Percentiles rank a stretch among this genome's conserved stretches.
Conservation (phyloP, 2,329 filamentous ascomycete species). For the Stemphylium vesicarium region DNA sequence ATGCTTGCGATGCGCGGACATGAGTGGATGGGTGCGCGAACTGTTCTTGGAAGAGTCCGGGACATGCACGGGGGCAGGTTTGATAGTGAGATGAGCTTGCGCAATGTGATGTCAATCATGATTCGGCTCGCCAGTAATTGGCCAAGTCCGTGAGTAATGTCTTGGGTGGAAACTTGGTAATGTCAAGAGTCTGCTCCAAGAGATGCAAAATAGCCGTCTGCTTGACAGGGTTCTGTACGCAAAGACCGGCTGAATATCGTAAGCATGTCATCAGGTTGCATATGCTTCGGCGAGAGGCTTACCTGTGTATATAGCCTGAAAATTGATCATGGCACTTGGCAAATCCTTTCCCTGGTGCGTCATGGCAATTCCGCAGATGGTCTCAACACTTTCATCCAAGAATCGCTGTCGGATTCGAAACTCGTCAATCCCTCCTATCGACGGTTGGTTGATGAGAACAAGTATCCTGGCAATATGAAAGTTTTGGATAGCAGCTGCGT, state of each 20-base stretch:
- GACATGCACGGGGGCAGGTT: too few species aligned
- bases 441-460: constrained; percentile 60
- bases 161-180: constrained; percentile 40
- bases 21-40: too few species aligned
- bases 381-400: constrained; percentile 57
- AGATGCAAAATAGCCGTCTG: constrained; percentile 34
- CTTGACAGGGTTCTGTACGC: constrained; percentile 37
- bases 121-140: constrained; percentile 36
- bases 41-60: too few species aligned
- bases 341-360: constrained; percentile 41
- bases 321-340: constrained; percentile 36
- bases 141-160: constrained; percentile 36
- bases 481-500: constrained; percentile 58
- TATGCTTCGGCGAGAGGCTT: constrained; percentile 2
- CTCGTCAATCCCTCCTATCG: constrained; percentile 57
- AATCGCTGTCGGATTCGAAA: constrained; percentile 54
- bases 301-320: constrained; percentile 42
- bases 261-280: neutral
- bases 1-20: too few species aligned
- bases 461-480: constrained; percentile 62
- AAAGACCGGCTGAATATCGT: constrained; percentile 34
- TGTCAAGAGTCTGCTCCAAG: constrained; percentile 36
- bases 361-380: constrained; percentile 59
- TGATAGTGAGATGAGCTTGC: neutral
- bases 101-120: constrained; percentile 10